Evolutionary conservation across 352 stramenopile genomes (phyloP).

Genomic region (Phytophthora foliorum): DNA sequence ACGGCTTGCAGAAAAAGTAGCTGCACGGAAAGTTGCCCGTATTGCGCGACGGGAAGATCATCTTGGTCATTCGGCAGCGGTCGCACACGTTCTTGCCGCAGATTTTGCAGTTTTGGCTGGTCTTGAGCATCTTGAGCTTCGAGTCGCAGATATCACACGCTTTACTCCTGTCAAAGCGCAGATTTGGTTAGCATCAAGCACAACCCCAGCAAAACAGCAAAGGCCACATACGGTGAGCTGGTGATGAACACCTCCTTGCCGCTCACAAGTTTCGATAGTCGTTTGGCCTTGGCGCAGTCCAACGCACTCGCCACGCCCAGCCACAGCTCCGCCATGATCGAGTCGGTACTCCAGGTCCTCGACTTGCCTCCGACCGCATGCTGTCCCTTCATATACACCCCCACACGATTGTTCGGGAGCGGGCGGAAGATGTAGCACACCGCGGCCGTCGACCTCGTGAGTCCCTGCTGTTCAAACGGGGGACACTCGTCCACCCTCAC

Average conservation of each 20-base stretch:
- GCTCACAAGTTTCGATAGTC: constrained; percentile 59
- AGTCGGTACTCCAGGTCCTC: constrained; percentile 63
- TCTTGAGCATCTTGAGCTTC: constrained; percentile 62
- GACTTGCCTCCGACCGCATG: constrained; percentile 66
- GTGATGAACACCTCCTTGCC: constrained; percentile 64
- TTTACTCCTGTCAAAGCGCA: constrained; percentile 41
- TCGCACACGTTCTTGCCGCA: constrained; percentile 80
- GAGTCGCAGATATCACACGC: constrained; percentile 71
- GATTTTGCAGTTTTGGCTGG: constrained; percentile 68
- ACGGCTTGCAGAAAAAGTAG: constrained; percentile 69
- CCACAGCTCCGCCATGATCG: constrained; percentile 69
- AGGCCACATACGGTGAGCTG: constrained; percentile 47
- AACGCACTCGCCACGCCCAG: constrained; percentile 61
- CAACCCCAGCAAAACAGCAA: not conserved
- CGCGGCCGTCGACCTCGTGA: constrained; percentile 58
- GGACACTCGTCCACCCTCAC: constrained; percentile 63
- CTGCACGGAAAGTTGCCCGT: constrained; percentile 64
- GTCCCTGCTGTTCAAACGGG: constrained; percentile 62
- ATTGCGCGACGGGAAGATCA: constrained; percentile 61
- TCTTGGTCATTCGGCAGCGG: constrained; percentile 64
- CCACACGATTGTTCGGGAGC: constrained; percentile 55
- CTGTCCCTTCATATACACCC: constrained; percentile 73
- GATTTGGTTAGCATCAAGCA: constrained; percentile 10
- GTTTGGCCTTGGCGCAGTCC: constrained; percentile 70
- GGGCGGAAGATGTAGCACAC: constrained; percentile 78